Evolutionary conservation across 352 stramenopile species (phyloP).

Genomic region (Phytophthora hibernalis): DNA sequence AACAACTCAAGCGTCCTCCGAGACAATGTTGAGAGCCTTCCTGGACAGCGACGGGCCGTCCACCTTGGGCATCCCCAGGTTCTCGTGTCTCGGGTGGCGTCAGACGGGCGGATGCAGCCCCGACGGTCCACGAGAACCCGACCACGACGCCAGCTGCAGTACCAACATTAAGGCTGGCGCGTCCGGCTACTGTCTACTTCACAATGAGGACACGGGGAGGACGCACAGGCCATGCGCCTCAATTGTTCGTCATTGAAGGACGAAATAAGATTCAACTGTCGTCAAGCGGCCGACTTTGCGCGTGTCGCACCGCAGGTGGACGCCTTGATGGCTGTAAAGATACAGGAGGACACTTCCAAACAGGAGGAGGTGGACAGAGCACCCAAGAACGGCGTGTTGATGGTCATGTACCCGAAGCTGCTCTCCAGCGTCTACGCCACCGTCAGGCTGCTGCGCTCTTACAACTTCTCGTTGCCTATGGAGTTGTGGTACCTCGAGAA

Average conservation of each 20-base stretch:
- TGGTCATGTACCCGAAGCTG: conserved; percentile 58
- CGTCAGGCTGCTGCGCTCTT: conserved; percentile 42
- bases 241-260: conserved; percentile 40
- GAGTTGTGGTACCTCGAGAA: conserved; percentile 57
- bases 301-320: conserved; percentile 37
- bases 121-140: conserved; percentile 22
- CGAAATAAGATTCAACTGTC: conserved; percentile 48
- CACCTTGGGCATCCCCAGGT: conserved; percentile 8
- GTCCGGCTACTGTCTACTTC: conserved; percentile 27
- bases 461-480: conserved; percentile 47
- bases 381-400: conserved; percentile 44
- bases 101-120: conserved; percentile 34
- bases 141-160: conserved; percentile 25
- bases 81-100: conserved; percentile 34
- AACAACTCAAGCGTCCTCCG: conserved; percentile 10
- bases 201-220: conserved; percentile 32
- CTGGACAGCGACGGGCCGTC: conserved; percentile 24
- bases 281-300: conserved; percentile 50
- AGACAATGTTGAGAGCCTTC: conserved; percentile 22
- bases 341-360: neutral
- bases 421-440: conserved; percentile 47
- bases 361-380: conserved; percentile 2
- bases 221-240: conserved; percentile 39
- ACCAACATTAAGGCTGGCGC: conserved; percentile 33
- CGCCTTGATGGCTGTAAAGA: conserved; percentile 10